Percentiles rank a stretch among this genome's conserved stretches.
Evolutionary conservation across 768 basidiomycete genomes (phyloP).

Genomic region (Mycena maculata): DNA sequence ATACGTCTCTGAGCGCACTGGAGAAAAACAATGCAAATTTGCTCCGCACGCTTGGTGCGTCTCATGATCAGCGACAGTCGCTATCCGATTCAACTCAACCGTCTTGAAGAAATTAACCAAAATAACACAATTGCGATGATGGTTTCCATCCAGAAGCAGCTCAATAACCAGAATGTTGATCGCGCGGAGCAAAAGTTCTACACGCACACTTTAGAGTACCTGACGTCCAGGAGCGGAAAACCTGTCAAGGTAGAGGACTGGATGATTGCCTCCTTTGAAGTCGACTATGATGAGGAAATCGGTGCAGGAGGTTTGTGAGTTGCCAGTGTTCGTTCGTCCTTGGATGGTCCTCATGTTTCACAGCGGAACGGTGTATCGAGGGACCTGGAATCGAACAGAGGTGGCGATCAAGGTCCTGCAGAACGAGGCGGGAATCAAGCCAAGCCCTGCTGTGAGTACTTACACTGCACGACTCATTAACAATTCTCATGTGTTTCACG

Average conservation of each 20-base stretch:
- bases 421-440: constrained; percentile 20
- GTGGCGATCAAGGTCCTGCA: constrained; percentile 32
- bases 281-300: constrained; percentile 28
- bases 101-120: constrained; percentile 24
- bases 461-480: not conserved
- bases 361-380: constrained; percentile 32
- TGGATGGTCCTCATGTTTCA: not conserved
- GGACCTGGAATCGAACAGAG: constrained; percentile 34
- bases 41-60: constrained; percentile 19
- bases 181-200: constrained; percentile 27
- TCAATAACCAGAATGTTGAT: constrained; percentile 6
- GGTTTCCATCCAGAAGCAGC: constrained; percentile 28
- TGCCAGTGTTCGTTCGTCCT: not conserved
- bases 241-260: constrained; percentile 25
- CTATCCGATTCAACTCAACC: not conserved
- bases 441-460: constrained; percentile 25
- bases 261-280: constrained; percentile 36
- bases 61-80: not conserved
- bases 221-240: constrained; percentile 25
- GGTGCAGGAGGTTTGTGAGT: constrained; percentile 34
- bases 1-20: constrained; percentile 19
- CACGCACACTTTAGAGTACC: constrained; percentile 24
- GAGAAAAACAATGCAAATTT: constrained; percentile 10
- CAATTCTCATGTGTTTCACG: not conserved
- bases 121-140: constrained; percentile 33